phyloP scores from a whole-genome alignment of 495 filamentous ascomycete species.

The Elaphomyces granulatus region DNA sequence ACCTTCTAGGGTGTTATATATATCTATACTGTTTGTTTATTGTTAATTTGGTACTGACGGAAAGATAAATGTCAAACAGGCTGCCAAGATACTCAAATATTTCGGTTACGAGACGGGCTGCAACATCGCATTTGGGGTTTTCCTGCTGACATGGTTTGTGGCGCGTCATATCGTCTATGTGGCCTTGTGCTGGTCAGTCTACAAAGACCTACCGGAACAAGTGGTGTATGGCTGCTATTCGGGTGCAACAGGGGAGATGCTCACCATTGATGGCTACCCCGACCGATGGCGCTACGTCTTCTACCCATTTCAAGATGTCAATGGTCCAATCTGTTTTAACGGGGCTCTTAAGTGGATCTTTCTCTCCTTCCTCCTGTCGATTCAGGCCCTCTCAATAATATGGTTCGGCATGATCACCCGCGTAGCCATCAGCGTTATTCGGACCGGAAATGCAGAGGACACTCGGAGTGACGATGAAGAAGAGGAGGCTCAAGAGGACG shows the following conservation, averaged over 20 bases:
- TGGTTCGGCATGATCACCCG: constrained; percentile 85
- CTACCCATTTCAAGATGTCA: constrained; percentile 51
- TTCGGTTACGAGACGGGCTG: constrained; percentile 57
- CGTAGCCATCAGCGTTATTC: constrained; percentile 62
- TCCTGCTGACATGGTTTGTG: constrained; percentile 74
- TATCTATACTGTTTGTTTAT: neutral
- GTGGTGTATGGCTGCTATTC: constrained; percentile 61
- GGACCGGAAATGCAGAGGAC: constrained; percentile 70
- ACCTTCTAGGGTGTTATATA: neutral
- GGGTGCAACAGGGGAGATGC: constrained; percentile 38
- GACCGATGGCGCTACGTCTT: constrained; percentile 46
- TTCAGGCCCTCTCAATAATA: constrained; percentile 69
- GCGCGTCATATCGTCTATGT: constrained; percentile 72
- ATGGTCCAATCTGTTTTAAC: constrained; percentile 65
- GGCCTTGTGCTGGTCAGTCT: constrained; percentile 65
- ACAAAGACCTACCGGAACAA: constrained; percentile 44
- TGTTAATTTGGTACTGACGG: neutral
- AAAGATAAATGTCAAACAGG: no score
- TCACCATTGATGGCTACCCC: constrained; percentile 40
- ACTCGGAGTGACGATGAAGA: constrained; percentile 77
- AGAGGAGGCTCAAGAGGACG: constrained; percentile 44
- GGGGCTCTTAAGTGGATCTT: constrained; percentile 57
- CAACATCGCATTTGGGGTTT: constrained; percentile 73
- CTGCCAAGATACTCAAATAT: constrained; percentile 94
- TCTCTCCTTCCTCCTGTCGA: constrained; percentile 53